Evolutionary conservation across 148 eudicot species (phyloP), one percentile per base, ranked within the genome.

Genomic region (Hydrangea macrophylla): DNA sequence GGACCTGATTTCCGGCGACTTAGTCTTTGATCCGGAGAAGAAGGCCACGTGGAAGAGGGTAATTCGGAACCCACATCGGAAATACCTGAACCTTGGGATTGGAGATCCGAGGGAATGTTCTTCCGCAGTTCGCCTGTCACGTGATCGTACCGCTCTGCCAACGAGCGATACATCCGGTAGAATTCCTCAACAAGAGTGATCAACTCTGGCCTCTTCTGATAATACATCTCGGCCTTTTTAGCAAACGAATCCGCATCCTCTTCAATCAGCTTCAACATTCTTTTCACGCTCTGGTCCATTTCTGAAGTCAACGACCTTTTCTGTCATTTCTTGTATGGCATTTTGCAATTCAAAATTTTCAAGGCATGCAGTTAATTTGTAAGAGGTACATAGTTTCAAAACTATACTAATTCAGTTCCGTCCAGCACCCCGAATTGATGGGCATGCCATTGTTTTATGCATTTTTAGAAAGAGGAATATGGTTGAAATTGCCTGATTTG

Each of bases 211-310:
- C 98, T 80, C 73, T 83, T 88, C 74, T 88, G 81, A 53, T 84
- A 90, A 68, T 93, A 93, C 87, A 93, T 81, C 64, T 93, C 98
- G 15, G 89, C 96, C 68, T 85, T 88, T 74, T 85, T 88, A 9
- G 98, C 86, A 61, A 90, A 85, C 22, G 98, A 85, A 69, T 93
- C 98, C 44, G 86, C 98, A 39, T 93, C 96, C 31, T 90, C 87
- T 78, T 93, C 98, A 12, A 93, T 90, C 69, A 90, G 77, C 44
- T 89, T 86, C 75, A 85, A 42, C 96, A 86, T 93, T 56, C 76
- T 73, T 36, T 81, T 87, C 57, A 88, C 82, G 35, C 81, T 79
- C 70, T 74, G 81, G 59, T 86, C 92, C 95, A 90, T 85, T 27
- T 90, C 98, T 90, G 86, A 51, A 45, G 63, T 53, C 63, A 63